Base-by-base conservation (phyloP, 2,329 filamentous ascomycete species). In the Cercospora brassicicola region DNA sequence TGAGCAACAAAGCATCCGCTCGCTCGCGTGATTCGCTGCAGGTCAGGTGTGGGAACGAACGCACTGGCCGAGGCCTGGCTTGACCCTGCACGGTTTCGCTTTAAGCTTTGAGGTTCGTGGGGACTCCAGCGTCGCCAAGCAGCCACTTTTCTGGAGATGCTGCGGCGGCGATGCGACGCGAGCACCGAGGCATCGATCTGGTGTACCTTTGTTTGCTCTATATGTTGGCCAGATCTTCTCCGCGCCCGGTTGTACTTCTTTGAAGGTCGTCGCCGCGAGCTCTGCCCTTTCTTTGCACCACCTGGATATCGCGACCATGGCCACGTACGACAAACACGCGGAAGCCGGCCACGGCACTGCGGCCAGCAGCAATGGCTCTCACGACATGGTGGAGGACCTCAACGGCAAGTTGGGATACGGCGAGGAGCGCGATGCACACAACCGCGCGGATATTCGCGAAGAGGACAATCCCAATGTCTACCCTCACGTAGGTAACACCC, bases 381-480 rank as follows among this genome's bases (percentile, higher is more conserved):
- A 62, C n/a, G 66, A 68, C 5, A 15, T 53, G 57, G 55, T 68
- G 5, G 62, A 68, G 36, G 51, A 65, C 23, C 28, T 59, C 28
- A 57, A 59, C 26, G 10, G 18, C 20, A 59, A 68, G 33, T 33
- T 62, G 15, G 69, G 70, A 8, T 71, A 72, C 55, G 69, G 67
- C 11, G 53, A 67, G 30, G 69, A 70, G 59, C 69, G 65, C 9
- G 42, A 61, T 39, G n/a, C 6, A 2, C 23, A 53, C 11, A 63
- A 57, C 28, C 56, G 53, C n/a, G 33, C 30, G 4, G 64, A 67
- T 30, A 55, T 70, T 20, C 48, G 67, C n/a, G 70, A 70, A 13
- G 65, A 64, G 36, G 55, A 70, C 45, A 68, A 71, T 23, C 68
- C 68, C 2, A 71, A 71, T 45, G 62, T 71, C 18, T 67, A 70